These are phyloP conservation scores for Cenchrus fungigraminus DNA, from an alignment of 176 grass and related monocot species.

Conservation along the genomic window DNA sequence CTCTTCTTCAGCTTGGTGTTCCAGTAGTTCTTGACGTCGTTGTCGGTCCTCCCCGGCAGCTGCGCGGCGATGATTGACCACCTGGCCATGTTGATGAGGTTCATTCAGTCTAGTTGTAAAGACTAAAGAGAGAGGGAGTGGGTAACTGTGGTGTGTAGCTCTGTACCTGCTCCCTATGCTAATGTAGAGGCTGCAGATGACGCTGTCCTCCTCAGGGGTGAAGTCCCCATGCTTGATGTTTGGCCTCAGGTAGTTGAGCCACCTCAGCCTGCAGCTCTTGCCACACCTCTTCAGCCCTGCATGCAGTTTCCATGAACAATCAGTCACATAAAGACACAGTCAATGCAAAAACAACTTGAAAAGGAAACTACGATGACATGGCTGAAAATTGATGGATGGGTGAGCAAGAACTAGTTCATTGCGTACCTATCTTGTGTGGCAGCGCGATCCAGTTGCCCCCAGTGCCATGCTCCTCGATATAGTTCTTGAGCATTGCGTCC, in stretches of 20 bases:
- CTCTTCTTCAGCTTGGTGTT: constrained; percentile 97
- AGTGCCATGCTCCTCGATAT: constrained; percentile 83
- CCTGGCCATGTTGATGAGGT: constrained; percentile 44
- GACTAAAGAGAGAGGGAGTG: not conserved
- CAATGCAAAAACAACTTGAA: not conserved
- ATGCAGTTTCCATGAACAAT: constrained; percentile 35
- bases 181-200: constrained; percentile 96
- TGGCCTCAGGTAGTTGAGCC: constrained; percentile 79
- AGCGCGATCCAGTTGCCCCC: constrained; percentile 92
- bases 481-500: constrained; percentile 84
- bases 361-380: not conserved
- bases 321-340: not conserved
- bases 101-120: not conserved
- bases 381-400: not conserved
- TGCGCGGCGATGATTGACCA: constrained; percentile 98
- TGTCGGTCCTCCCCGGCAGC: constrained; percentile 92
- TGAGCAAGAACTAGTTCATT: not conserved
- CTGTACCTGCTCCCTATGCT: constrained; percentile 93
- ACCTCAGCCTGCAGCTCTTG: constrained; percentile 85
- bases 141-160: not conserved
- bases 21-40: constrained; percentile 99
- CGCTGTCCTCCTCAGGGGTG: constrained; percentile 83
- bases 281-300: constrained; percentile 75
- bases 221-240: constrained; percentile 98
- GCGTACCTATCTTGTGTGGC: constrained; percentile 76